phyloP scores from a whole-genome alignment of 2,329 filamentous ascomycete genomes.

The Amylocarpus encephaloides region DNA sequence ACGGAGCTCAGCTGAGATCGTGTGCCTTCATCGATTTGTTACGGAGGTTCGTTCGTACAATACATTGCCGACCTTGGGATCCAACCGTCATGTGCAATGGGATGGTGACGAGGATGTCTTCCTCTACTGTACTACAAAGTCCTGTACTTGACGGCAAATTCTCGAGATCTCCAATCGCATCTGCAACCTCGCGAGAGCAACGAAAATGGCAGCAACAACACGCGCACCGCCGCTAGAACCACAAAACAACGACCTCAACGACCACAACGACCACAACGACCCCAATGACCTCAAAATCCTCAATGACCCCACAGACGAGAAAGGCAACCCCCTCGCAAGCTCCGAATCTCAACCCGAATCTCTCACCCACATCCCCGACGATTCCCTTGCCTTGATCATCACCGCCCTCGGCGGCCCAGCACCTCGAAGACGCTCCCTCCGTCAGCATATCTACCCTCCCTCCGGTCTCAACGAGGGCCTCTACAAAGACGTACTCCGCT shows the following conservation, averaged over 20 bases:
- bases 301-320: background rate
- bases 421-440: background rate
- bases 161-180: too few species aligned
- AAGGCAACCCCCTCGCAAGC: background rate
- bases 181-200: too few species aligned
- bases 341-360: background rate
- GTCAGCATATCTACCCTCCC: conserved; percentile 5
- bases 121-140: too few species aligned
- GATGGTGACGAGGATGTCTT: too few species aligned
- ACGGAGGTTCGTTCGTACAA: too few species aligned
- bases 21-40: background rate
- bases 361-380: conserved; percentile 4
- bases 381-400: background rate
- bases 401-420: conserved; percentile 2
- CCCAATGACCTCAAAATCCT: background rate
- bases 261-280: background rate
- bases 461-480: conserved; percentile 10
- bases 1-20: background rate
- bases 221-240: background rate
- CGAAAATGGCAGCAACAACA: too few species aligned
- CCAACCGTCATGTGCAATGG: background rate
- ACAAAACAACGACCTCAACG: background rate
- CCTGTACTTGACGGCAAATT: too few species aligned
- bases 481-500: conserved; percentile 10
- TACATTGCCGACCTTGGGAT: background rate